Base-by-base conservation (phyloP, 2,329 filamentous ascomycete species). In the Leptodontidium sp. region DNA sequence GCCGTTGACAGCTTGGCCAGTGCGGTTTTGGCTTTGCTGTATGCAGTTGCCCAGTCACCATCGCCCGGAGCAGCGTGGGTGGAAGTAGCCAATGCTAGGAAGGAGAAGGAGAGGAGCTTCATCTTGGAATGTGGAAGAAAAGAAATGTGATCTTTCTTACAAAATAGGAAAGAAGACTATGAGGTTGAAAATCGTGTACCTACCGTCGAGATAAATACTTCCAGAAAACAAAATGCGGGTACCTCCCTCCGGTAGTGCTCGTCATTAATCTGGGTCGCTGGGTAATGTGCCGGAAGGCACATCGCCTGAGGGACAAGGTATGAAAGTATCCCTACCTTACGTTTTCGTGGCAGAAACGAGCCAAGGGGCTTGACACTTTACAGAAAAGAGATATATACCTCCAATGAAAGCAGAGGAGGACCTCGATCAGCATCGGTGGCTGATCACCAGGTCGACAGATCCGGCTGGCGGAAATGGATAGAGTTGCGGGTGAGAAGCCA, bases 1-100 rank as follows among this genome's bases (percentile, higher is more conserved):
- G 87, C 82, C 57, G 93, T 83, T 12, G 88, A 91, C 83, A 97
- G 90, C 77, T 88, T 86, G 43, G 84, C 83, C 4, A 97, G 86
- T 70, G 94, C 80, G 4, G 85, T 81, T 15, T 88, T 85, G 0
- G 93, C 93, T 77, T 92, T 92, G 57, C 82, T 79, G 78, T 94
- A 93, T 66, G 91, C 91, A 12, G 89, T 84, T 29, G 83, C 83
- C 93, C 93, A 96, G 58, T 81, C 74, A 12, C 75, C 75, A 45
- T 74, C 71, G 21, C 72, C 72, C 26, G 68, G 66, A 4, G 70
- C 62, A 6, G 68, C 71, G 26, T 67, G 57, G 14, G 69, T 49
- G 5, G 71, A 69, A 8, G 59, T 69, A 21, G 70, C 68, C 4
- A 73, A 57, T 14, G 69, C 70, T 53, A 75, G 49, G 21, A 73